A percentile compares a stretch with the other conserved stretches of the same genome.
These are phyloP conservation scores for Flaveria brownii DNA, from an alignment of 129 eudicot genomes.

Conservation along the genomic window DNA sequence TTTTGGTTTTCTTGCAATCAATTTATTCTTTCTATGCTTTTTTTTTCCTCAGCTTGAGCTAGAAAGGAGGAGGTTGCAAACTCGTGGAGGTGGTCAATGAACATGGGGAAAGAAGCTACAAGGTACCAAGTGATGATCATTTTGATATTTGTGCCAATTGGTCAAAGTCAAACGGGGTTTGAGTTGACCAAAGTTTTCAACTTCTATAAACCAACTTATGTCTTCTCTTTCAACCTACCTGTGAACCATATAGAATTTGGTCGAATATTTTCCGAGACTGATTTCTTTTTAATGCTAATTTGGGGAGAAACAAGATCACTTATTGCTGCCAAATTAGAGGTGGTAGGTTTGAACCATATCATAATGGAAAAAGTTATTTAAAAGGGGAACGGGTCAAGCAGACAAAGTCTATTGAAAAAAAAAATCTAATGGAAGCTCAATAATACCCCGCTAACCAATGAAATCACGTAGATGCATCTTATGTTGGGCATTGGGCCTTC, in stretches of 20 bases:
- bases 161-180: constrained; percentile 27
- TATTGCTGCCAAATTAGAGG: background rate
- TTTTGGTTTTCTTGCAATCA: background rate
- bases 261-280: background rate
- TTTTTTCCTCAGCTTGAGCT: constrained; percentile 62
- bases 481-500: too few relatives aligned
- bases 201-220: constrained; percentile 28
- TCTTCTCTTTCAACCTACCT: constrained; percentile 25
- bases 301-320: background rate
- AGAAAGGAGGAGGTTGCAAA: constrained; percentile 84
- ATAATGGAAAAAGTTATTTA: background rate
- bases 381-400: background rate
- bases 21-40: background rate
- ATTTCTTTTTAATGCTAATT: constrained; percentile 20
- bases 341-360: background rate
- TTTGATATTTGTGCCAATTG: constrained; percentile 12
- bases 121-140: constrained; percentile 32
- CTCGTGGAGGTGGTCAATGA: constrained; percentile 59
- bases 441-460: too few relatives aligned
- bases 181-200: constrained; percentile 27
- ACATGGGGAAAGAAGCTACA: background rate
- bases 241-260: constrained; percentile 15
- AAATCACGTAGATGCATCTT: too few relatives aligned
- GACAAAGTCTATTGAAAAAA: background rate
- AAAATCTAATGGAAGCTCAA: too few relatives aligned